phyloP scores from a whole-genome alignment of 2,329 filamentous ascomycete genomes.

The Aspergillus uvarum region DNA sequence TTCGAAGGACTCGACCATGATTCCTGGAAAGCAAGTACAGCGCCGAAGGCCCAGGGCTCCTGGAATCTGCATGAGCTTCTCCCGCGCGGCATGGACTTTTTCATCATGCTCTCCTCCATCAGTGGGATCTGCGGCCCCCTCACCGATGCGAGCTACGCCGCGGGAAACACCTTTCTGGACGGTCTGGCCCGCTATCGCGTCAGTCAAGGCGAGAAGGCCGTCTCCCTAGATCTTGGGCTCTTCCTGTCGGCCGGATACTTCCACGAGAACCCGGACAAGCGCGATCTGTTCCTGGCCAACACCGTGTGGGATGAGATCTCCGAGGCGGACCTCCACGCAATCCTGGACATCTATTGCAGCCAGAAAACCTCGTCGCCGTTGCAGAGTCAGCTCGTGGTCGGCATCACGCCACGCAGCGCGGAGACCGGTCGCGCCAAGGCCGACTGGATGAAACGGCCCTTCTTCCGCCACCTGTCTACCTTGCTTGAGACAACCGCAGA shows the following conservation, averaged over 20 bases:
- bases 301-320: slow-evolving; percentile 16
- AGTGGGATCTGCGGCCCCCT: slow-evolving; percentile 44
- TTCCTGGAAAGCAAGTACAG: not conserved
- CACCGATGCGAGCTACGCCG: slow-evolving; percentile 44
- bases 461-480: slow-evolving; percentile 1
- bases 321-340: slow-evolving; percentile 18
- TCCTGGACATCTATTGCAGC: slow-evolving; percentile 13
- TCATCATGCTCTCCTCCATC: slow-evolving; percentile 39
- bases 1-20: slow-evolving; percentile 32
- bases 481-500: not conserved
- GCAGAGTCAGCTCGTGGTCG: slow-evolving; percentile 6
- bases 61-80: slow-evolving; percentile 34
- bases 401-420: slow-evolving; percentile 4
- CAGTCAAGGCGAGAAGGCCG: slow-evolving; percentile 12
- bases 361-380: not conserved
- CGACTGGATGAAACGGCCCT: slow-evolving; percentile 7
- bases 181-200: slow-evolving; percentile 30
- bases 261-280: slow-evolving; percentile 14
- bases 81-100: slow-evolving; percentile 38
- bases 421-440: slow-evolving; percentile 1
- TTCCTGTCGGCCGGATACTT: slow-evolving; percentile 29
- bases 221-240: slow-evolving; percentile 22
- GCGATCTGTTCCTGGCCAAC: not conserved
- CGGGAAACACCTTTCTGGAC: slow-evolving; percentile 39
- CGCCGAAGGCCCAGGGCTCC: slow-evolving; percentile 22